These are phyloP conservation scores for Saprolegnia parasitica DNA, from an alignment of 352 stramenopile genomes.

Conservation along the genomic window DNA sequence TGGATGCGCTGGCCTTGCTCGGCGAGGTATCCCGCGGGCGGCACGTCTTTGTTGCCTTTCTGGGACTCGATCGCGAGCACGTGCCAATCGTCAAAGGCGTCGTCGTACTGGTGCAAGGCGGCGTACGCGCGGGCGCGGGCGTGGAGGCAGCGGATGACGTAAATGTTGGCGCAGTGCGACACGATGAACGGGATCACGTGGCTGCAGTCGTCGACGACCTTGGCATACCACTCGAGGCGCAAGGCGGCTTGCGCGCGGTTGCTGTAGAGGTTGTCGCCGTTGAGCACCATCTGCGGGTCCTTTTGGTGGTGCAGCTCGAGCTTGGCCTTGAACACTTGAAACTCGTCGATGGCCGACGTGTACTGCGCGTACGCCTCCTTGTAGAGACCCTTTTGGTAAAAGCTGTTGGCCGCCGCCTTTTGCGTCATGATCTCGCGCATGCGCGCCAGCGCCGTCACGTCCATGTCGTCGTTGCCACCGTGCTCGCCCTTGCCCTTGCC, in stretches of 20 bases:
- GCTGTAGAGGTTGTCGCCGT: constrained; percentile 27
- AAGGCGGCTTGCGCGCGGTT: constrained; percentile 25
- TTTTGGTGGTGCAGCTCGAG: constrained; percentile 16
- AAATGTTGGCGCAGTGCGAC: constrained; percentile 27
- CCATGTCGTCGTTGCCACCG: constrained; percentile 6
- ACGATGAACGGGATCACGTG: constrained; percentile 28
- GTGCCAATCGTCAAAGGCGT: constrained; percentile 28
- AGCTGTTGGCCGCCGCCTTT: constrained; percentile 24
- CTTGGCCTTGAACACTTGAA: background rate
- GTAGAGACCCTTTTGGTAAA: constrained; percentile 28
- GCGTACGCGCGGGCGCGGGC: constrained; percentile 24
- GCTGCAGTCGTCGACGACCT: constrained; percentile 24
- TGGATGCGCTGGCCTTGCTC: constrained; percentile 27
- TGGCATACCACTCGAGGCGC: constrained; percentile 22
- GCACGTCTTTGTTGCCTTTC: constrained; percentile 21
- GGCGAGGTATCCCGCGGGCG: constrained; percentile 16
- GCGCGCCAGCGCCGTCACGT: constrained; percentile 13
- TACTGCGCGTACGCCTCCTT: constrained; percentile 24
- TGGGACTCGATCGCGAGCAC: constrained; percentile 27
- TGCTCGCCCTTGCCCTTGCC: background rate
- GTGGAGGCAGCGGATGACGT: constrained; percentile 25
- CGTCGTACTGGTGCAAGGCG: constrained; percentile 19
- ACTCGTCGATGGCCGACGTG: constrained; percentile 10
- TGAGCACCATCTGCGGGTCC: constrained; percentile 26
- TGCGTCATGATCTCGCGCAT: constrained; percentile 28